A percentile compares a stretch with the other conserved stretches of the same genome.
Evolutionary conservation across 1,284 basidiomycete species (phyloP).

Genomic region (Apiotrichum mycotoxinovorans): DNA sequence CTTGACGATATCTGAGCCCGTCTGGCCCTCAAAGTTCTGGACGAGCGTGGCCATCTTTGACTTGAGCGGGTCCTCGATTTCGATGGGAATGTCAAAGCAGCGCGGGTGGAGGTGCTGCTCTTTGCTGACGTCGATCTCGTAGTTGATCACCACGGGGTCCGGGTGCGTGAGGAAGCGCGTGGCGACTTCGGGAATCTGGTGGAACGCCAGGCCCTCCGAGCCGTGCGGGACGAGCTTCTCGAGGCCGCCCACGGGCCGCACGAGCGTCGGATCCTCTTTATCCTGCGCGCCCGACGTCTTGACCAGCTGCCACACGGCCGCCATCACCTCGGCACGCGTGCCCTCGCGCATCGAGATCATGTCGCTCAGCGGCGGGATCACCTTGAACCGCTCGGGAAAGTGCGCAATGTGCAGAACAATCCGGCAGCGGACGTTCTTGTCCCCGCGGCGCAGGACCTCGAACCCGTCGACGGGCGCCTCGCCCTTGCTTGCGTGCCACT

Average conservation of each 20-base stretch:
- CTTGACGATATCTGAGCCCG: constrained; percentile 62
- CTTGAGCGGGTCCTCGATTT: constrained; percentile 81
- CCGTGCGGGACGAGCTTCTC: constrained; percentile 56
- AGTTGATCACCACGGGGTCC: constrained; percentile 81
- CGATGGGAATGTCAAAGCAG: constrained; percentile 86
- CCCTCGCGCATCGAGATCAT: constrained; percentile 81
- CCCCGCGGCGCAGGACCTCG: constrained; percentile 77
- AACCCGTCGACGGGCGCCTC: constrained; percentile 78
- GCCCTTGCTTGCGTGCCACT: constrained; percentile 57
- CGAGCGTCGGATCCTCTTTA: constrained; percentile 75
- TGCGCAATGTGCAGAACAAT: constrained; percentile 80
- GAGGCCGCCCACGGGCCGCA: constrained; percentile 72
- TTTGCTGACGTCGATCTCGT: constrained; percentile 51
- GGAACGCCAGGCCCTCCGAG: constrained; percentile 65
- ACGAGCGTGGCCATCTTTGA: constrained; percentile 70
- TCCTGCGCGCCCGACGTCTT: constrained; percentile 83
- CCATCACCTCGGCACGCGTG: constrained; percentile 74
- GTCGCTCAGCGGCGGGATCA: constrained; percentile 70
- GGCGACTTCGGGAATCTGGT: constrained; percentile 78
- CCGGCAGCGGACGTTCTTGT: constrained; percentile 69
- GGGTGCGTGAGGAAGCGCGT: constrained; percentile 74
- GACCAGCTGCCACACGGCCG: constrained; percentile 88
- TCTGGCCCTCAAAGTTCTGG: constrained; percentile 65
- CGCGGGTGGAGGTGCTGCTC: constrained; percentile 48
- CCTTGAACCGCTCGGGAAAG: constrained; percentile 79